Conservation (phyloP, 306 rosid species). For the peach (Prunus persica) region DNA sequence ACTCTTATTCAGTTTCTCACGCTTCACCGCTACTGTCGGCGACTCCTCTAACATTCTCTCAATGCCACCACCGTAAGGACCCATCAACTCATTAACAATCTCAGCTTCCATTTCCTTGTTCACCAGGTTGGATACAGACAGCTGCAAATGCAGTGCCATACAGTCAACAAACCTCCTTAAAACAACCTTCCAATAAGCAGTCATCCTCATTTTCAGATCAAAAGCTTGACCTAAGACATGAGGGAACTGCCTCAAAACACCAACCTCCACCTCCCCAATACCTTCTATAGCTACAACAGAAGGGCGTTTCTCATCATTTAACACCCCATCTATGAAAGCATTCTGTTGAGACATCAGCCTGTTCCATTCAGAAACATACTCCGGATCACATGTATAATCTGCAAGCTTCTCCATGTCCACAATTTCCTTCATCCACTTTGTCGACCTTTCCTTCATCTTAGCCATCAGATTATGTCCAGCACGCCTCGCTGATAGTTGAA, state of each 20-base stretch:
- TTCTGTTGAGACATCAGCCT: background rate
- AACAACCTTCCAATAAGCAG: background rate
- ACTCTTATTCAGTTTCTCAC: background rate
- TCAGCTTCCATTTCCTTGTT: background rate
- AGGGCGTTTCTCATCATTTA: background rate
- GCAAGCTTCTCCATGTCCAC: background rate
- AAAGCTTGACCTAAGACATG: background rate
- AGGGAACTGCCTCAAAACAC: background rate
- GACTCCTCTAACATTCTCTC: background rate
- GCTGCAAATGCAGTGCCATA: background rate
- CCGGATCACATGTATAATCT: background rate
- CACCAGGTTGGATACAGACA: background rate
- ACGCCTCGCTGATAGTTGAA: background rate
- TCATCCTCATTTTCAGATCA: background rate
- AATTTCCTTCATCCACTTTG: background rate
- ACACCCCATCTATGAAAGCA: background rate
- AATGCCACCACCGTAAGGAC: background rate
- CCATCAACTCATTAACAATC: background rate
- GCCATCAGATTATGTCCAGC: background rate
- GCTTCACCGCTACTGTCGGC: background rate
- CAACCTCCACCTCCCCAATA: background rate
- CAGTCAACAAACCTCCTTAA: background rate
- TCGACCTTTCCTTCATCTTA: background rate
- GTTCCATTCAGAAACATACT: background rate
- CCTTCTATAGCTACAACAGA: background rate